Conservation (phyloP, 2,329 filamentous ascomycete genomes). For the Trichoderma simmonsii region DNA sequence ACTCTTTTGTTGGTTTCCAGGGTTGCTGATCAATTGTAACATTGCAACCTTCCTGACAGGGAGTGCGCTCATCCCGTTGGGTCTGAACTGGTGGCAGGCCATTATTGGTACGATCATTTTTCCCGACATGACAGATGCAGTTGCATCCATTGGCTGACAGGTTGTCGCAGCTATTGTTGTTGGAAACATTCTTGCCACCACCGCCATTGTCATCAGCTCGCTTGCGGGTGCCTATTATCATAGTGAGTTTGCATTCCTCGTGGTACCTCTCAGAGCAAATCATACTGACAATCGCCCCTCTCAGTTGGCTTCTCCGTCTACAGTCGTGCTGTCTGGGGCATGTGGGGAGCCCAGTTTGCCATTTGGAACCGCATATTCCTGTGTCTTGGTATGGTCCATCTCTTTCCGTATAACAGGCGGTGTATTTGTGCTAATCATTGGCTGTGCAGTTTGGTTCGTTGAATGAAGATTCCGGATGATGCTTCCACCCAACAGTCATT, state of each 20-base stretch:
- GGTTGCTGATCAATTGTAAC: constrained; percentile 47
- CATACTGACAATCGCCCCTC: neutral
- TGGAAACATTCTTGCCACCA: constrained; percentile 39
- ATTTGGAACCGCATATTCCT: constrained; percentile 43
- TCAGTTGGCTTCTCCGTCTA: constrained; percentile 39
- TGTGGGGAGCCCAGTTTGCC: constrained; percentile 42
- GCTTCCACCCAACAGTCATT: neutral
- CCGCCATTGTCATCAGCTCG: constrained; percentile 41
- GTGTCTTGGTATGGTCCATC: constrained; percentile 34
- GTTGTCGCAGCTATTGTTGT: constrained; percentile 32
- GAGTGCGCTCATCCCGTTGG: constrained; percentile 40
- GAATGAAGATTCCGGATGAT: neutral
- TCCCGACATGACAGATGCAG: neutral
- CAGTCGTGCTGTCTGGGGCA: constrained; percentile 38
- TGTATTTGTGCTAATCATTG: constrained; percentile 1
- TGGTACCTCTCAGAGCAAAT: too few species aligned
- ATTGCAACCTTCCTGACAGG: constrained; percentile 42
- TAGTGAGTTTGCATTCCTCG: constrained; percentile 25
- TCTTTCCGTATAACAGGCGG: neutral
- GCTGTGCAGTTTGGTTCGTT: constrained; percentile 27
- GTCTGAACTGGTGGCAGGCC: constrained; percentile 42
- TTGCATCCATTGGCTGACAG: neutral
- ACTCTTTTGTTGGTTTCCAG: constrained; percentile 24
- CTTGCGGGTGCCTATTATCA: constrained; percentile 43
- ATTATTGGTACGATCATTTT: constrained; percentile 34